Base-by-base conservation (phyloP, 192 early-diverging fungal genomes). In the Fimicolochytrium jonesii region DNA sequence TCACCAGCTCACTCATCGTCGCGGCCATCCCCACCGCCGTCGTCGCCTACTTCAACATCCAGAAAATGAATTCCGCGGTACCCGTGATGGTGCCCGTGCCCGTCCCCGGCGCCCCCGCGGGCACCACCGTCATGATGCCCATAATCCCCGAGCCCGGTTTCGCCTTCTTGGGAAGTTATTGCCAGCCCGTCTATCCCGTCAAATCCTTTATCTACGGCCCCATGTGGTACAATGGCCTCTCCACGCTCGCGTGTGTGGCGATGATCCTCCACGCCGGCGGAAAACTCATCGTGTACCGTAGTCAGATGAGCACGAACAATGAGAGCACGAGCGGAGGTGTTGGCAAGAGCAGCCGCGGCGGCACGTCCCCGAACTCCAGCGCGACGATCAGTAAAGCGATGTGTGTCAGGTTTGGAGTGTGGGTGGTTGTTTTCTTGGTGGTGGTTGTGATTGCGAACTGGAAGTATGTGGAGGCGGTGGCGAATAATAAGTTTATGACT, bases 331-430 rank as follows among this genome's bases (percentile, higher is more conserved):
- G n/a, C n/a, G n/a, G n/a, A n/a, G n/a, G n/a, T n/a, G n/a, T n/a
- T n/a, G n/a, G n/a, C n/a, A n/a, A n/a, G n/a, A n/a, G n/a, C n/a
- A n/a, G n/a, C n/a, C n/a, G n/a, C 29, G 30, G 39, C 9, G 60
- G 49, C 3, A 17, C 60, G 11, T 15, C 47, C 26, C 34, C 49
- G 10, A n/a, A n/a, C n/a, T n/a, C n/a, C n/a, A n/a, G n/a, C n/a
- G n/a, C n/a, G n/a, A n/a, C n/a, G n/a, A 64, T 64, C 4, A 55
- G 51, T 15, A 23, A 55, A 3, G 18, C 51, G 17, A 64, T 64
- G 62, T 53, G 49, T 33, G 53, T 55, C 30, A 50, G 62, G 29
- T 55, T 64, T 30, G 62, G 49, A 20, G 32, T 64, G 18, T 64
- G 62, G 62, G 62, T 50, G 10, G 23, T 45, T 0, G 25, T 53